Evolutionary conservation across 1,284 basidiomycete genomes (phyloP), one percentile per base, ranked within the genome.

Genomic region (Ceratorhiza oryzae-sativae): DNA sequence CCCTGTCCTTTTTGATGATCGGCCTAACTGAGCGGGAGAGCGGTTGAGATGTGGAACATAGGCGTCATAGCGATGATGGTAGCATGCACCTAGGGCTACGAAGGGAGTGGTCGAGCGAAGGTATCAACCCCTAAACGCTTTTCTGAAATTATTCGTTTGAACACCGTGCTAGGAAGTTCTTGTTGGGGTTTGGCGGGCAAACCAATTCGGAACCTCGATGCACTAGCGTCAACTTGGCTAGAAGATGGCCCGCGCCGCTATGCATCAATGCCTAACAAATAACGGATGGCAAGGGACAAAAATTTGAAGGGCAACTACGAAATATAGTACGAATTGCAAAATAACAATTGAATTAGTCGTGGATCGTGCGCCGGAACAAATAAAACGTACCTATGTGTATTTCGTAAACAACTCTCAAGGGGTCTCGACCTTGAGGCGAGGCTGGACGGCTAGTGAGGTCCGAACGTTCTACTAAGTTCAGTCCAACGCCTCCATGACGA

Each of bases 51-150:
- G 32, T 55, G 32, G 32, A 36, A 55, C 32, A 55, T 55, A 34
- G 32, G 53, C 53, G 53, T 55, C 53, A 55, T 55, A 34, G 15
- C 20, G 53, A 18, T 55, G 3, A 55, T 8, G 12, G 30, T 36
- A 32, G 30, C 42, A 18, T 15, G 30, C 15, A 36, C 53, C 30
- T 55, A 34, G 53, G 30, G 30, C 53, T 15, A 55, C 13, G 27
- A 32, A 51, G 20, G 25, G 49, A 51, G 25, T 20, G 30, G 36
- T 25, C 5, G 53, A 55, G 30, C n/a, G 27, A 32, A 55, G 25
- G 32, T 32, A 55, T 55, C 53, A 55, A 55, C 13, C 53, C 53
- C 53, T 55, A 55, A 55, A 55, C 53, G 30, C 53, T 55, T 55
- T 55, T 55, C 36, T 55, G 30, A 53, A 20, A 55, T 27, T 15